Evolutionary conservation across 768 basidiomycete species (phyloP).

Genomic region (Kockovaella imperatae): DNA sequence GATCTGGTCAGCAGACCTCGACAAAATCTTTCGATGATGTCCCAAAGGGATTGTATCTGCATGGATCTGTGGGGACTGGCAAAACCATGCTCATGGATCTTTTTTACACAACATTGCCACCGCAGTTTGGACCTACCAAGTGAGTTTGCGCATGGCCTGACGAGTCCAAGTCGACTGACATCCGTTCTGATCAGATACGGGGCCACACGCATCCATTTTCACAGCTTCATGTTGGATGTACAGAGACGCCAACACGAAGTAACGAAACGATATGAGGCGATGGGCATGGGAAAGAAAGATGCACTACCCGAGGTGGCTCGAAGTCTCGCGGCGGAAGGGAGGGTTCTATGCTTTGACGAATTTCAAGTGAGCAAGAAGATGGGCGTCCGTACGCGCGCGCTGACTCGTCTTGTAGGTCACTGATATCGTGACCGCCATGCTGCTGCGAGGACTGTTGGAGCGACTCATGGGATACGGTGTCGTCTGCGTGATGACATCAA

Average conservation of each 20-base stretch:
- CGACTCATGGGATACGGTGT: conserved; percentile 79
- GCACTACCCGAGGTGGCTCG: conserved; percentile 79
- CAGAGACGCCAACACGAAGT: conserved; percentile 60
- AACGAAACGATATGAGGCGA: conserved; percentile 10
- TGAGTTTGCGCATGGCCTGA: no score
- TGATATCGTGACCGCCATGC: conserved; percentile 98
- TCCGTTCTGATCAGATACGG: no score
- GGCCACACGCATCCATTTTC: conserved; percentile 75
- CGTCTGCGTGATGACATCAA: conserved; percentile 91
- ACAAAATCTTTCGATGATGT: conserved; percentile 50
- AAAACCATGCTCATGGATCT: conserved; percentile 98
- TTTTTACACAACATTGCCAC: conserved; percentile 71
- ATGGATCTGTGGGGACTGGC: conserved; percentile 93
- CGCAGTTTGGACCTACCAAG: conserved; percentile 17
- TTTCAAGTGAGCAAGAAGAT: conserved; percentile 64
- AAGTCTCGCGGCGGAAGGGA: conserved; percentile 74
- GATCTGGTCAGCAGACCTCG: conserved; percentile 10
- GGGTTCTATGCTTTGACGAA: conserved; percentile 91
- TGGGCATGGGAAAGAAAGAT: conserved; percentile 65
- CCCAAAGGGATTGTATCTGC: conserved; percentile 87
- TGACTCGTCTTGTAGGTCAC: conserved; percentile 57
- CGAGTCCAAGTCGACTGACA: no score
- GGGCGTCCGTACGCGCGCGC: neutral
- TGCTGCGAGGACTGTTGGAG: conserved; percentile 80
- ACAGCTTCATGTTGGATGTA: conserved; percentile 98